Base-by-base conservation (phyloP, 2,329 filamentous ascomycete species). In the Calonectria multiphialidica region DNA sequence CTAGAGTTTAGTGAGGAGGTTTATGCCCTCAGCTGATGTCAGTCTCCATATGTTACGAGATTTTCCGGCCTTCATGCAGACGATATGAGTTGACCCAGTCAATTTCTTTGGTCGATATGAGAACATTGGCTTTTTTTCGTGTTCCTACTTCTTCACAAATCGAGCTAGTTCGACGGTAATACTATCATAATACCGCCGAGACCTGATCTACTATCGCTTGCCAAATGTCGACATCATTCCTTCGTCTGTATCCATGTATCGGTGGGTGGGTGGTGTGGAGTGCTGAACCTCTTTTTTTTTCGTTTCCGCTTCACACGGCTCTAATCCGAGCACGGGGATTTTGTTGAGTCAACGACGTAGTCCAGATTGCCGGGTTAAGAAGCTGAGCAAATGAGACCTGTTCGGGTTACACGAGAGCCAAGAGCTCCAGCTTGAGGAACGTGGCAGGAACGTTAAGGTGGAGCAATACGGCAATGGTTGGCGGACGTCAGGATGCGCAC, bases 341-440 rank as follows among this genome's bases (percentile, higher is more conserved):
- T 59, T 59, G 33, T 40, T 10, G 33, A 40, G 35, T 40, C 35
- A 59, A 21, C 35, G 53, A 59, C 35, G 18, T 35, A 37, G 33
- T 40, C 53, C 53, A 59, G 53, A 59, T 59, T 59, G 21, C 53
- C 53, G 53, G 53, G 53, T 59, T 59, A 28, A 40, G 53, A 59
- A 21, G 53, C 25, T 37, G 13, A 10, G 53, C 35, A 25, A 40
- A 40, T 40, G 53, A 59, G 53, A 59, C 53, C 28, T n/a, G 8
- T 23, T 59, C 53, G 8, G 35, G 35, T 21, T 57, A 25, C 21
- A 35, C 53, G n/a, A 15, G n/a, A 37, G 13, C 21, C 16, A n/a
- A 23, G 33, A 28, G 44, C 44, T 13, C 44, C n/a, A 47, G 23
- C 33, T 21, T 33, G 53, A 59, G 53, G 53, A 40, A 40, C 53